Evolutionary conservation across 768 basidiomycete genomes (phyloP).

Genomic region (Epithele typhae): DNA sequence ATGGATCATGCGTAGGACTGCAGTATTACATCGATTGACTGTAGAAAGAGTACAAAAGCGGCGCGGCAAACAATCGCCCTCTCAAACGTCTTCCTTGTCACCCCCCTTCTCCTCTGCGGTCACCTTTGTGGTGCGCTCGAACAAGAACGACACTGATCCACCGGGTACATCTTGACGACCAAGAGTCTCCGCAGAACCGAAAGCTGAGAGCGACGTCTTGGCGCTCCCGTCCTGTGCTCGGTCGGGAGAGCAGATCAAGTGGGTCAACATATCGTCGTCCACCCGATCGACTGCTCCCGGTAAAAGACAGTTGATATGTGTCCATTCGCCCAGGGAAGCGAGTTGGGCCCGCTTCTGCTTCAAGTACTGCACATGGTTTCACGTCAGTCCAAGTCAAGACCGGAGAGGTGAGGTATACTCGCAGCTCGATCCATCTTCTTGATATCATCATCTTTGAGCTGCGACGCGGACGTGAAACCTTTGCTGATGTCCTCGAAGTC

Average conservation of each 20-base stretch:
- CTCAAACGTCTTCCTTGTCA: too few relatives aligned
- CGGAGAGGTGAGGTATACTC: slow-evolving; percentile 14
- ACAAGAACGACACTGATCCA: slow-evolving; percentile 73
- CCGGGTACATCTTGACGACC: slow-evolving; percentile 47
- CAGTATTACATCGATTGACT: too few relatives aligned
- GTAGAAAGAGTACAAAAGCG: too few relatives aligned
- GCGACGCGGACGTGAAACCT: slow-evolving; percentile 62
- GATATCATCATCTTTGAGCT: slow-evolving; percentile 43
- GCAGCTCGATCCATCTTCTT: slow-evolving; percentile 53
- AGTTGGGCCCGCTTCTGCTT: slow-evolving; percentile 66
- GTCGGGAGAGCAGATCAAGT: slow-evolving; percentile 34
- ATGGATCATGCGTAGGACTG: too few relatives aligned
- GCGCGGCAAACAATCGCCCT: too few relatives aligned
- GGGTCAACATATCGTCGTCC: slow-evolving; percentile 62
- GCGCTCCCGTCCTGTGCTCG: slow-evolving; percentile 3
- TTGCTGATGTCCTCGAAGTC: slow-evolving; percentile 30
- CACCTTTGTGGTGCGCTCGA: slow-evolving; percentile 50
- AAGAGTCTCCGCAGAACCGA: slow-evolving; percentile 22
- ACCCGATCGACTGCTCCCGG: slow-evolving; percentile 42
- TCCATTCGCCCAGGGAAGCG: slow-evolving; percentile 77
- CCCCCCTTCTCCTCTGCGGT: slow-evolving; percentile 9
- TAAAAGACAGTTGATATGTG: slow-evolving; percentile 72
- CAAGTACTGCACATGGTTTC: slow-evolving; percentile 41
- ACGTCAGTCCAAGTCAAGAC: not conserved
- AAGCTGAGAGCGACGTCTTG: slow-evolving; percentile 23